phyloP scores from a whole-genome alignment of 2,329 filamentous ascomycete species.

The Verticillium isaacii region DNA sequence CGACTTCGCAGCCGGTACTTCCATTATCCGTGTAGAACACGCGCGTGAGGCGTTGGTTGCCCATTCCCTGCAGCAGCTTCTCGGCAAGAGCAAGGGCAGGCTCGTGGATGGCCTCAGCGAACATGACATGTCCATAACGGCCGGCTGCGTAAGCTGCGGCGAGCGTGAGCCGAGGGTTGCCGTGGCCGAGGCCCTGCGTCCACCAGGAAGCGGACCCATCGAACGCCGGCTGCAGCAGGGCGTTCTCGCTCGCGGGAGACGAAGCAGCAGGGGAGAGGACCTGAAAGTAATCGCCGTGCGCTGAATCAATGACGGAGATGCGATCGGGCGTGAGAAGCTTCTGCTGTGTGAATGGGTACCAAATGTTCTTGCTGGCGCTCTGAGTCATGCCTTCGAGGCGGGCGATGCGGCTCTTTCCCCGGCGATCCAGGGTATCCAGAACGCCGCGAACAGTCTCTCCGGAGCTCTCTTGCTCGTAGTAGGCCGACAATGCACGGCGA shows the following conservation, averaged over 20 bases:
- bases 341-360: constrained; percentile 88
- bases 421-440: constrained; percentile 44
- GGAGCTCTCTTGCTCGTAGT: constrained; percentile 51
- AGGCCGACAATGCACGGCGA: constrained; percentile 51
- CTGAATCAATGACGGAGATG: constrained; percentile 75
- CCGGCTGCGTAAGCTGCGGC: constrained; percentile 78
- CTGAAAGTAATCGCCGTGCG: constrained; percentile 75
- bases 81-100: constrained; percentile 69
- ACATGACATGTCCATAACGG: constrained; percentile 85
- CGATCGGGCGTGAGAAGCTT: constrained; percentile 53
- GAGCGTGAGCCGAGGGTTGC: constrained; percentile 65
- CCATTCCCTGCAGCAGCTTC: constrained; percentile 51
- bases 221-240: constrained; percentile 60
- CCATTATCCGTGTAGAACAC: constrained; percentile 84
- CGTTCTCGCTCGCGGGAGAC: constrained; percentile 2
- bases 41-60: constrained; percentile 61
- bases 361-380: constrained; percentile 62
- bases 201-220: constrained; percentile 88
- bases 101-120: constrained; percentile 73
- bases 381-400: constrained; percentile 57
- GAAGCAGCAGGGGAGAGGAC: constrained; percentile 26
- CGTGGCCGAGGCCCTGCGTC: constrained; percentile 84
- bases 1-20: constrained; percentile 79
- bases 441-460: constrained; percentile 35
- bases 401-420: constrained; percentile 51